Conservation (phyloP, 2,329 filamentous ascomycete genomes). For the Exophiala sideris region DNA sequence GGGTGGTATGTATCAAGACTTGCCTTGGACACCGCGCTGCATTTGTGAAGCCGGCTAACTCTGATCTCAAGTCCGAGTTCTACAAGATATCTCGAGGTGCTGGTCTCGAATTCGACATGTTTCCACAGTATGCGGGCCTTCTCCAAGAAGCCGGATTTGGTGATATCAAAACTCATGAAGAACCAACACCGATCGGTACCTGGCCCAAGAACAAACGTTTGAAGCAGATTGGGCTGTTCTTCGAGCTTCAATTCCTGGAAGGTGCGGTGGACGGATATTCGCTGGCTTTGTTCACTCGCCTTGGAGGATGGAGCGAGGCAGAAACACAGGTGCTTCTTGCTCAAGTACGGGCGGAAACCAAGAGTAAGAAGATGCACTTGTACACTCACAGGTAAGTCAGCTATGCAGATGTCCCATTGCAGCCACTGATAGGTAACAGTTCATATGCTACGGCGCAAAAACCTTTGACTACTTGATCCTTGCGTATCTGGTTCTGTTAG, state of each 20-base stretch:
- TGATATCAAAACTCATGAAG: conserved; percentile 1
- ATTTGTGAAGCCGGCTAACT: not conserved
- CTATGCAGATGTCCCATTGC: not conserved
- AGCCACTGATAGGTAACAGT: not conserved
- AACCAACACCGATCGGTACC: not conserved
- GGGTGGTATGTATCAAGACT: not conserved
- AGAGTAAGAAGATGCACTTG: conserved; percentile 6
- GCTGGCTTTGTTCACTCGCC: conserved; percentile 1
- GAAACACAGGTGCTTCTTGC: conserved; percentile 5
- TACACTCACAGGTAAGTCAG: conserved; percentile 4
- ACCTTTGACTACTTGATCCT: not conserved
- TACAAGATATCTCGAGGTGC: conserved; percentile 1
- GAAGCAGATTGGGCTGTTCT: conserved; percentile 2
- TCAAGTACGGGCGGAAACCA: not conserved
- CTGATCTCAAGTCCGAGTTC: not conserved
- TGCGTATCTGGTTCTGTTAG: not conserved
- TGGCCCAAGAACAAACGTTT: conserved; percentile 1
- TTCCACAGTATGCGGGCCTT: not conserved
- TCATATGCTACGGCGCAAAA: conserved; percentile 5
- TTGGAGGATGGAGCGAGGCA: conserved; percentile 1
- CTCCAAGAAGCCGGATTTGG: not conserved
- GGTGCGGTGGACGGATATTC: conserved; percentile 4
- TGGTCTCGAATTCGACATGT: not conserved
- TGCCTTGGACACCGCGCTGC: not conserved
- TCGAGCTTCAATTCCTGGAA: conserved; percentile 3